These are phyloP conservation scores for Beta macrorhiza DNA, from an alignment of 179 eudicot genomes.

Conservation along the genomic window DNA sequence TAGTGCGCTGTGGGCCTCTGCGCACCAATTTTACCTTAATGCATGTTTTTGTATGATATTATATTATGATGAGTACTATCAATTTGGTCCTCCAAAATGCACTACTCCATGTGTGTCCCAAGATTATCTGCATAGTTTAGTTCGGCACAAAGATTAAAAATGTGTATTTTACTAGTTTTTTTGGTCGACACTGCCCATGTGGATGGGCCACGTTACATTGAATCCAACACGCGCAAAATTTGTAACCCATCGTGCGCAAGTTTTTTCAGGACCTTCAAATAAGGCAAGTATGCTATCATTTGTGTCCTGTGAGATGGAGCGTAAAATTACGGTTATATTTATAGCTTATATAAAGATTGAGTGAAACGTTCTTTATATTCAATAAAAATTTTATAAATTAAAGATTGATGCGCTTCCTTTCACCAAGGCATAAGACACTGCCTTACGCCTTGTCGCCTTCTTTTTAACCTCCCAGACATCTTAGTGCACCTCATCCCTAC, in stretches of 20 bases:
- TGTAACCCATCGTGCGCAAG: too few relatives aligned
- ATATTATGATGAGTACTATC: not conserved
- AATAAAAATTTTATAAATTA: not conserved
- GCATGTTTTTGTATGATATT: not conserved
- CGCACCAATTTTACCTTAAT: not conserved
- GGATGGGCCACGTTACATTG: too few relatives aligned
- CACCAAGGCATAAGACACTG: not conserved
- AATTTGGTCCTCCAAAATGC: not conserved
- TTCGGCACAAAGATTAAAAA: too few relatives aligned
- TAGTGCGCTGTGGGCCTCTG: not conserved
- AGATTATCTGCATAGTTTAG: too few relatives aligned
- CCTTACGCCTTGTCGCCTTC: not conserved
- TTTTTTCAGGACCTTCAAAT: too few relatives aligned
- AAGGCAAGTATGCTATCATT: too few relatives aligned
- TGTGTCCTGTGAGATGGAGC: too few relatives aligned
- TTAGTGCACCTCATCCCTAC: not conserved
- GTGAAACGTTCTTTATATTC: not conserved
- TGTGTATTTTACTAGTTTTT: too few relatives aligned
- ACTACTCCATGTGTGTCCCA: too few relatives aligned
- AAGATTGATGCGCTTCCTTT: not conserved
- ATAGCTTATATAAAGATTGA: not conserved
- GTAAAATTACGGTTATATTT: not conserved
- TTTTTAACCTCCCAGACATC: not conserved
- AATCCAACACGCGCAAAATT: too few relatives aligned
- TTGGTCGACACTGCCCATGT: too few relatives aligned